Base-by-base conservation (phyloP, 805 yeast species). In the Candida corydali region DNA sequence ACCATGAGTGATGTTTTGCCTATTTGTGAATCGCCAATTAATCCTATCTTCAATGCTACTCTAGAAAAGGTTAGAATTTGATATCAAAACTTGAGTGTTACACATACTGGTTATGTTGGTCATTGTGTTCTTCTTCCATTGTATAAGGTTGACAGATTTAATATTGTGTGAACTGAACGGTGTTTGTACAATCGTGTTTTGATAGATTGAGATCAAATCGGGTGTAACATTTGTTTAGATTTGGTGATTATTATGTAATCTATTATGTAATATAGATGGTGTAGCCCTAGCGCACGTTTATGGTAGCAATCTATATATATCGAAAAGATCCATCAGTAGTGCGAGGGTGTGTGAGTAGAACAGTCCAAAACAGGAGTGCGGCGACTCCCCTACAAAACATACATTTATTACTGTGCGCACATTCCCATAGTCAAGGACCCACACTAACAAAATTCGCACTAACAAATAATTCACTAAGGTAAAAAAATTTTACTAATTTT, bases 1-100 rank as follows among this genome's bases (percentile, higher is more conserved):
- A 89, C 96, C 98, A 91, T 89, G 40, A 91, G 63, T 5, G 97
- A 86, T 0, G 98, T 91, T 54, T 91, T 91, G 4, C 98, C 98
- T 5, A 89, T 88, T 52, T 87, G 94, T 2, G 96, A 94, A 59
- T 91, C 98, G 5, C 98, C 98, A 34, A 91, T 78, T 32, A 91
- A 75, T 3, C 97, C 98, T 14, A 91, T 88, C 51, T 91, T 93
- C 32, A 91, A 63, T 1, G 86, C 78, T 19, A 81, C 84, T 40
- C 73, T 67, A 43, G n/a, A 12, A 9, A 20, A 17, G 3, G 42
- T 39, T 39, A 34, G 39, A 34, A 31, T 6, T 29, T 8, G 26
- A 24, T 6, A 11, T 8, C 10, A 10, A n/a, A n/a, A n/a, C n/a
- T 26, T 3, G 10, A 14, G 15, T 20, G n/a, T 23, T 7, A 11